Evolutionary conservation across 169 alveolate species (phyloP), one percentile per base, ranked within the genome.

Genomic region (Plasmodium adleri): DNA sequence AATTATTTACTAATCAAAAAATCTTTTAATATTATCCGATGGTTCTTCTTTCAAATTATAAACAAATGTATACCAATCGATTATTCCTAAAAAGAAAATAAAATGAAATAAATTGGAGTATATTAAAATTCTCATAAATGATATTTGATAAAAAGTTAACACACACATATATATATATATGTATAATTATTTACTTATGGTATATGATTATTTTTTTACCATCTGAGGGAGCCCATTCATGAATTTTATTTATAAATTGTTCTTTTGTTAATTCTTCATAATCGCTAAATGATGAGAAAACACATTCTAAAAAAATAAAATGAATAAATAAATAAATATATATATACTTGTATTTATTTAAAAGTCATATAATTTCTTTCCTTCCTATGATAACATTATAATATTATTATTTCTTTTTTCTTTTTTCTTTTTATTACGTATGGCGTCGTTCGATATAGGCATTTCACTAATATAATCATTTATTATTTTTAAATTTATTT

Each of bases 191-290:
- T 26, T 26, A 26, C 4, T 26, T 26, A 26, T 26, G 32, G 32
- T 26, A 26, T 60, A 15, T 24, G 2, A 17, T 62, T 52, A 50
- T 50, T 70, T 32, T 45, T 56, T 8, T 32, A 83, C 91, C 91
- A 54, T 83, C 91, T n/a, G 91, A 83, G 4, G 91, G 91, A 67
- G 91, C 91, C 91, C 91, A 83, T 49, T 83, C 91, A 15, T 83
- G 91, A 32, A 83, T 83, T 68, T 67, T 67, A 43, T 56, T 67
- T 67, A 83, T 83, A 17, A 83, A 83, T 24, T 66, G 72, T 28
- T 66, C 83, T 62, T n/a, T 83, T 60, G 91, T 83, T 62, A 83
- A 72, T n/a, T 68, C 43, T 22, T 71, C 72, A 10, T 54, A 60
- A 60, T 83, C 83, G 39, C 91, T 83, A 56, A 83, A 83, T 50